phyloP scores from a whole-genome alignment of 768 basidiomycete genomes.

The Podaxis sp. region DNA sequence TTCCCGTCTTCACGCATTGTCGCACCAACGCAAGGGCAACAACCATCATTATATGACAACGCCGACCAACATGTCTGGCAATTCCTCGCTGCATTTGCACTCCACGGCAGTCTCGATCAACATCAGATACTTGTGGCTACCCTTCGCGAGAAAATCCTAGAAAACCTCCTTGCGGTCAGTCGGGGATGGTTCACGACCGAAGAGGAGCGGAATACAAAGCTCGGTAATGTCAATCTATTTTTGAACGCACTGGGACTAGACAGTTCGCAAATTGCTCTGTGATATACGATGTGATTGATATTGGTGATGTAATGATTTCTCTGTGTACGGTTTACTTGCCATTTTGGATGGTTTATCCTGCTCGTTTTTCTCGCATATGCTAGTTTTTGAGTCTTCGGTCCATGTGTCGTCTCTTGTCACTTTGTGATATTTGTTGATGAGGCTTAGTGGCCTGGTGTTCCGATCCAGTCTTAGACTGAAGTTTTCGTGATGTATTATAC shows the following conservation, averaged over 20 bases:
- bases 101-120: constrained; percentile 82
- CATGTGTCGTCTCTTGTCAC: neutral
- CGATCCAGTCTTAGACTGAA: neutral
- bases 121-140: constrained; percentile 85
- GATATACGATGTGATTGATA: constrained; percentile 20
- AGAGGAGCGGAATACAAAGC: constrained; percentile 72
- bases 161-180: constrained; percentile 79
- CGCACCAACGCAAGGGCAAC: constrained; percentile 31
- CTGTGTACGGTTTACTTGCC: neutral
- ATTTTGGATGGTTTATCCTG: neutral
- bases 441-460: too few relatives aligned
- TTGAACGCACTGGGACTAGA: constrained; percentile 73
- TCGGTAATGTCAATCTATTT: constrained; percentile 92
- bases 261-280: constrained; percentile 69
- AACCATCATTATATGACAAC: constrained; percentile 50
- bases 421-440: neutral
- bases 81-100: constrained; percentile 85
- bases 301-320: neutral
- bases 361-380: neutral
- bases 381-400: neutral
- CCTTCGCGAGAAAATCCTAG: constrained; percentile 90
- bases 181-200: constrained; percentile 74
- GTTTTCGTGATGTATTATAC: neutral
- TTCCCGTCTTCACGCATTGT: constrained; percentile 88
- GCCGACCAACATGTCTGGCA: constrained; percentile 95